These are phyloP conservation scores for Posidonia australis DNA, from an alignment of 106 monocot genomes.

Conservation along the genomic window DNA sequence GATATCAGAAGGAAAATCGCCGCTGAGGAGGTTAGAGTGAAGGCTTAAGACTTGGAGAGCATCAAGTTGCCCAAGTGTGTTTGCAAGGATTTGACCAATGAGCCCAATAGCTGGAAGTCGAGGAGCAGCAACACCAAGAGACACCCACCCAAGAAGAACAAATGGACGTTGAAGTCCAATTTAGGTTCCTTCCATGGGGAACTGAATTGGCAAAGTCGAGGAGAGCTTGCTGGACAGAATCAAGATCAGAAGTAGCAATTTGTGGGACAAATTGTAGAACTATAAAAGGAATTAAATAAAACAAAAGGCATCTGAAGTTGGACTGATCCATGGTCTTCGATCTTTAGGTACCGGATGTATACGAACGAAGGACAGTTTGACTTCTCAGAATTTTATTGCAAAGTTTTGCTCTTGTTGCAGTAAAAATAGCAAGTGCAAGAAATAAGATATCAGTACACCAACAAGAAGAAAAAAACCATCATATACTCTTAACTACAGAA, in stretches of 20 bases:
- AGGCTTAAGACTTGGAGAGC: constrained; percentile 68
- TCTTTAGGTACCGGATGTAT: too few relatives aligned
- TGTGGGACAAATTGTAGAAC: constrained; percentile 15
- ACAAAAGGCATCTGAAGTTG: background rate
- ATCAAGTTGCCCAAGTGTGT: constrained; percentile 77
- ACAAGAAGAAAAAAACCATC: too few relatives aligned
- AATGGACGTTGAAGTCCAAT: constrained; percentile 55
- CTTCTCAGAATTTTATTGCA: too few relatives aligned
- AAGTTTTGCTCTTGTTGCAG: too few relatives aligned
- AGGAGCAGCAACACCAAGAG: constrained; percentile 57
- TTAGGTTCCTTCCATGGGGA: constrained; percentile 73
- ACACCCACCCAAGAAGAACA: constrained; percentile 90
- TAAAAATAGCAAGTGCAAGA: too few relatives aligned
- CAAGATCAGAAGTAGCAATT: constrained; percentile 39
- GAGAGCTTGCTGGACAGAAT: constrained; percentile 63
- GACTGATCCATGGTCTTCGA: background rate
- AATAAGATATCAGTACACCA: too few relatives aligned
- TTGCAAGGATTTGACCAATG: constrained; percentile 50
- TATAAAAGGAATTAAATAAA: background rate
- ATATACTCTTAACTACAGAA: too few relatives aligned
- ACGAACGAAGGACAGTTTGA: too few relatives aligned
- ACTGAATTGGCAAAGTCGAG: constrained; percentile 51
- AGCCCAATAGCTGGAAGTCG: constrained; percentile 75
- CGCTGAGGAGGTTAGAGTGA: constrained; percentile 60
- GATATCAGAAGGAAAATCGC: constrained; percentile 54